Base-by-base conservation (phyloP, 169 alveolate species). In the Besnoitia besnoiti region DNA sequence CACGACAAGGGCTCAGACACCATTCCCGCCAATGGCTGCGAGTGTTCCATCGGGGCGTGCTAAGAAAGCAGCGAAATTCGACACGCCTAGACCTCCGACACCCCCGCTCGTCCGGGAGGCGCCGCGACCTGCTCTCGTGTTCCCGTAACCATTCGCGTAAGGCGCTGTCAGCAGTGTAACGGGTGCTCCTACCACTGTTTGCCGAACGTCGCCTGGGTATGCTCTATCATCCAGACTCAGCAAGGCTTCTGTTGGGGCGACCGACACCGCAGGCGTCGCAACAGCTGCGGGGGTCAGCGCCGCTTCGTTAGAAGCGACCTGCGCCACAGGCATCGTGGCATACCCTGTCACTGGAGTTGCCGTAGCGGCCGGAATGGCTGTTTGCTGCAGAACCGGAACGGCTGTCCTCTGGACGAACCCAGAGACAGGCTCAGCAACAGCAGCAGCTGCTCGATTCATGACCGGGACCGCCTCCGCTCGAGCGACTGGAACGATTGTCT, bases 51-150 rank as follows among this genome's bases (percentile, higher is more conserved):
- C 87, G 10, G 87, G 87, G 35, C 87, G 10, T 8, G 87, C 50
- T 55, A 77, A 42, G 40, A 77, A 77, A 19, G 87, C 87, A 24
- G 87, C 87, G 37, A 77, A 77, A 39, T 77, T 77, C 87, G 59
- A 21, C 87, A 77, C n/a, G 7, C 87, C 87, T 4, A 77, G 55
- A 40, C 87, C 87, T 16, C 61, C 87, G 44, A 77, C 61, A 19
- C 87, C 87, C n/a, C 47, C 87, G 49, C 61, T 27, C 0, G 55
- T 39, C 80, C 80, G 80, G 16, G 59, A 27, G 7, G 55, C 39
- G 27, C 14, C 27, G 49, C 87, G 49, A 55, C 59, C 40, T 8
- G 50, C 55, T 39, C 82, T 73, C 35, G 40, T 21, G 40, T 42
- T 42, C 37, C 33, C 37, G 40, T 40, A 2, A 40, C 16, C 55